Conservation (phyloP, 129 eudicot species). For the Deinandra increscens region DNA sequence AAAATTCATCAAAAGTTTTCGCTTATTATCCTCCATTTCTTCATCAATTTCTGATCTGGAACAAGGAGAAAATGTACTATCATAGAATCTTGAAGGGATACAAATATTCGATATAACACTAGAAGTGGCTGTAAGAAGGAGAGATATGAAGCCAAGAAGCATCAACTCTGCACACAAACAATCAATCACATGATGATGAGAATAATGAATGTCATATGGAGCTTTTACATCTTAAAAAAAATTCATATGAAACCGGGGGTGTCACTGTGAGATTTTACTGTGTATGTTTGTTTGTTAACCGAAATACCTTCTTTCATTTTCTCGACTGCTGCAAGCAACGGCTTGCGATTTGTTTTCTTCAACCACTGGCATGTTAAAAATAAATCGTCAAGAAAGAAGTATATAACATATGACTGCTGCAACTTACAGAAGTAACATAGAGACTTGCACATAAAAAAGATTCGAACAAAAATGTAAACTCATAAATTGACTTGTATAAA, state of each 20-base stretch:
- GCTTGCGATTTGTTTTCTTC: conserved; percentile 78
- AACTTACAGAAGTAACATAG: neutral
- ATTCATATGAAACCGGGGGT: neutral
- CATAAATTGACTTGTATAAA: neutral
- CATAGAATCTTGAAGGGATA: conserved; percentile 73
- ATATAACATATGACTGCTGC: neutral
- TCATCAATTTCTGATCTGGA: conserved; percentile 60
- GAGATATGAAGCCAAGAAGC: conserved; percentile 98
- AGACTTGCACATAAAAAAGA: neutral
- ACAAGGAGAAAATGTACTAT: conserved; percentile 81
- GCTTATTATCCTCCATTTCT: conserved; percentile 44
- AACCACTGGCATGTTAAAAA: conserved; percentile 64
- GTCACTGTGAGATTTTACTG: too few relatives aligned
- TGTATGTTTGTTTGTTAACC: too few relatives aligned
- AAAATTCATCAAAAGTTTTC: conserved; percentile 57
- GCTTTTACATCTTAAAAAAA: neutral
- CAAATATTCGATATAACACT: conserved; percentile 87
- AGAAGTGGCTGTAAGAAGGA: conserved; percentile 91
- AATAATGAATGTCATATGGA: neutral
- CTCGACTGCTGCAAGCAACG: conserved; percentile 97
- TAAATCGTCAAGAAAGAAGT: conserved; percentile 10
- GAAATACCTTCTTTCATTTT: conserved; percentile 97
- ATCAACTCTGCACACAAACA: conserved; percentile 74
- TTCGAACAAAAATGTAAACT: neutral
- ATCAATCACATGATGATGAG: conserved; percentile 20